Percentiles rank a stretch among this genome's conserved stretches.
These are phyloP conservation scores for Rhizopogon vesiculosus DNA, from an alignment of 768 basidiomycete species.

Conservation along the genomic window DNA sequence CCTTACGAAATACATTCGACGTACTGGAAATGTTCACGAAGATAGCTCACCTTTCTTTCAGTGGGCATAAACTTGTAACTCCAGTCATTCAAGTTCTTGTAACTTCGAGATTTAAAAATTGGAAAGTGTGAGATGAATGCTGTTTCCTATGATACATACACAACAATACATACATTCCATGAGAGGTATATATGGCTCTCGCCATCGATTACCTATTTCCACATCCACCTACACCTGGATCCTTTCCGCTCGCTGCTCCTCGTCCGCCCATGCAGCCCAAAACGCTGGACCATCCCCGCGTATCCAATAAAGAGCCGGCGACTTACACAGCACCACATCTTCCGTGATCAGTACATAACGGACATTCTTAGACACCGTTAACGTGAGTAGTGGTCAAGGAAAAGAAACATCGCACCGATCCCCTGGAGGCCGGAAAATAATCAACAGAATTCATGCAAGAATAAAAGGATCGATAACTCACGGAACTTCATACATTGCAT, in stretches of 20 bases:
- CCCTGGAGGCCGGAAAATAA: constrained; percentile 32
- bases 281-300: constrained; percentile 62
- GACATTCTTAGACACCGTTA: constrained; percentile 47
- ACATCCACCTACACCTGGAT: constrained; percentile 7
- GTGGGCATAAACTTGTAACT: background rate
- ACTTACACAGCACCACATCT: constrained; percentile 59
- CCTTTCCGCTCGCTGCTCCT: constrained; percentile 38
- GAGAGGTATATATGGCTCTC: background rate
- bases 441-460: background rate
- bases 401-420: constrained; percentile 49
- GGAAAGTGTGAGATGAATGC: background rate
- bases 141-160: background rate
- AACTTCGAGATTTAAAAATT: background rate
- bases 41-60: background rate
- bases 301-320: constrained; percentile 70
- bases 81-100: background rate
- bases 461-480: constrained; percentile 38
- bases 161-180: background rate
- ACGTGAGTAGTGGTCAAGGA: background rate
- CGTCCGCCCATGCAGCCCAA: constrained; percentile 74
- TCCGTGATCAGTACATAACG: constrained; percentile 80
- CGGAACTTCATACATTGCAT: constrained; percentile 93
- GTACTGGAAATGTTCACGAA: background rate
- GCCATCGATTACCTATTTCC: background rate
- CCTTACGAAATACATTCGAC: constrained; percentile 18